These are phyloP conservation scores for Talaromyces nanjingensis DNA, from an alignment of 495 filamentous ascomycete species.

Conservation along the genomic window DNA sequence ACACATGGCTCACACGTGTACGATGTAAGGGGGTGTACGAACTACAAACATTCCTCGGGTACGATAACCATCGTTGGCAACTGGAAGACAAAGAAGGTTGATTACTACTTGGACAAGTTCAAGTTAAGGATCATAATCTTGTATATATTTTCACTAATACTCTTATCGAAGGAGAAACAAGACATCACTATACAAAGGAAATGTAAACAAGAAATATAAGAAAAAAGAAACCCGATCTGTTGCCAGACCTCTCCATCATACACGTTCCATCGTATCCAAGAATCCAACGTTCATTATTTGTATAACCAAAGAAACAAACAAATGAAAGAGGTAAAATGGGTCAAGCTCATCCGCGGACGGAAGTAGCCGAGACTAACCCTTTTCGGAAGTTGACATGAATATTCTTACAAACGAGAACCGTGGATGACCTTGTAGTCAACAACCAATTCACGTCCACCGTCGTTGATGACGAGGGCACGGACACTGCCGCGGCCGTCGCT, in stretches of 20 bases:
- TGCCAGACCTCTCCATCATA: constrained; percentile 7
- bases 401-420: constrained; percentile 54
- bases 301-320: background rate
- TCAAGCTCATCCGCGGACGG: background rate
- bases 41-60: background rate
- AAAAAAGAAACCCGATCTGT: background rate
- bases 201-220: constrained; percentile 1
- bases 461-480: constrained; percentile 91
- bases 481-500: constrained; percentile 87
- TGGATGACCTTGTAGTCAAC: constrained; percentile 99
- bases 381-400: constrained; percentile 11
- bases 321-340: background rate
- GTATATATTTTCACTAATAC: constrained; percentile 1
- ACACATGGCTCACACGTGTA: background rate
- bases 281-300: background rate
- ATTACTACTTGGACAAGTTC: background rate
- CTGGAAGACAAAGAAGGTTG: background rate
- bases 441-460: constrained; percentile 87
- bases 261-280: constrained; percentile 12
- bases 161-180: background rate
- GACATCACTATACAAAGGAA: constrained; percentile 8
- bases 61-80: background rate
- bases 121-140: background rate
- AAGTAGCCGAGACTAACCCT: constrained; percentile 11
- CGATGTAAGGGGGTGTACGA: background rate